Conservation (phyloP, 768 basidiomycete genomes). For the Suillus subluteus region DNA sequence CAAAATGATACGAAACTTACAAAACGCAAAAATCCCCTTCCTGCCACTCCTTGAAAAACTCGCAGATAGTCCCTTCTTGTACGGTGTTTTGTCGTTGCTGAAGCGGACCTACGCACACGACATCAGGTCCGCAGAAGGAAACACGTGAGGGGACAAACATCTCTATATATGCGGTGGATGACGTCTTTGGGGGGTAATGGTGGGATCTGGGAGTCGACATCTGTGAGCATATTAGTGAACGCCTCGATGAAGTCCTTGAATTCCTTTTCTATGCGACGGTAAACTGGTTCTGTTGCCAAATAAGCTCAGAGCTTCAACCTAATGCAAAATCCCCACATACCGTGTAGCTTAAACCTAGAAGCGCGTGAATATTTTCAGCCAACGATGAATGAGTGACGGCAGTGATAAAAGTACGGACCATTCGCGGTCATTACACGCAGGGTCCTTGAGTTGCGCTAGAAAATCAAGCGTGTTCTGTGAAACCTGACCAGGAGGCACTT, state of each 20-base stretch:
- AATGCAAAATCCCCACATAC: slow-evolving; percentile 36
- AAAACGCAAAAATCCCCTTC: slow-evolving; percentile 88
- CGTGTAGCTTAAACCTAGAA: slow-evolving; percentile 83
- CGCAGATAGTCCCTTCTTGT: slow-evolving; percentile 82
- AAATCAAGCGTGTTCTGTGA: slow-evolving; percentile 88
- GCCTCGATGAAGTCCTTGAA: slow-evolving; percentile 84
- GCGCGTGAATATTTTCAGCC: not conserved
- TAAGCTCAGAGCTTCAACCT: not conserved
- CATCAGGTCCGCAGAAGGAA: not conserved
- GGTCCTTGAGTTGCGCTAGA: slow-evolving; percentile 66
- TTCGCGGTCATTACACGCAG: slow-evolving; percentile 81
- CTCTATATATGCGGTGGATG: slow-evolving; percentile 49
- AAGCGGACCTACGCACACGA: slow-evolving; percentile 66
- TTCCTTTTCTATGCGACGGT: slow-evolving; percentile 74
- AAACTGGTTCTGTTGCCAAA: slow-evolving; percentile 25
- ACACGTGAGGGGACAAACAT: not conserved
- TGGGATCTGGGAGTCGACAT: slow-evolving; percentile 83
- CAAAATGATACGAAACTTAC: slow-evolving; percentile 47
- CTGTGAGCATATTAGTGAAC: slow-evolving; percentile 65
- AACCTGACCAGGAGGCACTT: slow-evolving; percentile 84
- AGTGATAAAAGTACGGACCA: slow-evolving; percentile 51
- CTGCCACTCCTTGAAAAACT: slow-evolving; percentile 88
- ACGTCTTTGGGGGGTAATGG: slow-evolving; percentile 90
- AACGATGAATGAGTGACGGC: not conserved
- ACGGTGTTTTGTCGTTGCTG: slow-evolving; percentile 94